phyloP scores from a whole-genome alignment of 192 early-diverging fungal genomes.

The Rhizophagus prolifer region DNA sequence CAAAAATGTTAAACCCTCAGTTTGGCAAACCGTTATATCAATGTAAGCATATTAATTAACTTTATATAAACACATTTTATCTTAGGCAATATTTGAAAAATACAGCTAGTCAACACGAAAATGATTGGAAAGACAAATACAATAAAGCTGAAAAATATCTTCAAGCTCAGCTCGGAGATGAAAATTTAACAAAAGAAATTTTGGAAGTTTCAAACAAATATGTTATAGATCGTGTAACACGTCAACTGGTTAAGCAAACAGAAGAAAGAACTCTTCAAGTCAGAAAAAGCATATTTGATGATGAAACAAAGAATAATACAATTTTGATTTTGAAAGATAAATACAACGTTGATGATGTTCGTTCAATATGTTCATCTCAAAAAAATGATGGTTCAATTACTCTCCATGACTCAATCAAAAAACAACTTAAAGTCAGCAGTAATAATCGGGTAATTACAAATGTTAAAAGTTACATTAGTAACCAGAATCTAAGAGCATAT shows the following conservation, averaged over 20 bases:
- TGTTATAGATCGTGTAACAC: background rate
- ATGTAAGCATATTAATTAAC: background rate
- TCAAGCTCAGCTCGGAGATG: background rate
- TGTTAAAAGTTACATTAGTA: background rate
- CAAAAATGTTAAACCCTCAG: background rate
- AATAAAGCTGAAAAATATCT: background rate
- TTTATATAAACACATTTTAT: background rate
- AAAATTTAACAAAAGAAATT: background rate
- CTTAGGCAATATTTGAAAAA: background rate
- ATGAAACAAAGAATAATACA: background rate
- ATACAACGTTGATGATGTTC: background rate
- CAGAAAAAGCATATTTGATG: background rate
- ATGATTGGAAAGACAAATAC: background rate
- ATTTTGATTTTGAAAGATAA: background rate
- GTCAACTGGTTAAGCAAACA: background rate
- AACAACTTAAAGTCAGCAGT: background rate
- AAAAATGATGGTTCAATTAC: background rate
- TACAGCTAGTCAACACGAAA: background rate
- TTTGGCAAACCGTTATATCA: background rate
- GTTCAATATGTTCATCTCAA: background rate
- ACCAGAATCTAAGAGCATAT: background rate
- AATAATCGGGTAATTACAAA: background rate
- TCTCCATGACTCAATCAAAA: background rate
- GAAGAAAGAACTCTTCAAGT: background rate
- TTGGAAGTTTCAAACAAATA: background rate